Percentiles rank a stretch among this genome's conserved stretches.
phyloP scores from a whole-genome alignment of 768 basidiomycete genomes.

The Termitomyces sp. region DNA sequence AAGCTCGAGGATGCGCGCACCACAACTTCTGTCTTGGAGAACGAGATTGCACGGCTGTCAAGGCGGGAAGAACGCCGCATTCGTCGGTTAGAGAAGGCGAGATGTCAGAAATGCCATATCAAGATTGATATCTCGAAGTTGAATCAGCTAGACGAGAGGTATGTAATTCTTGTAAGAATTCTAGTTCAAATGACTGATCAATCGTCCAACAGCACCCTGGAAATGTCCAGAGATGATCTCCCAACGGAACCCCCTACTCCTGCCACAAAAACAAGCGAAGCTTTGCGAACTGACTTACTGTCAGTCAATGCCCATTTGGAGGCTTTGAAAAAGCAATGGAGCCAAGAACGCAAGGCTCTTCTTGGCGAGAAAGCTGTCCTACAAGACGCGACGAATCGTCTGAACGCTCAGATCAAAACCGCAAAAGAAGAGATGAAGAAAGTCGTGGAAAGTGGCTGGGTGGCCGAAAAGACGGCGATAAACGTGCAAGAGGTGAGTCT shows the following conservation, averaged over 20 bases:
- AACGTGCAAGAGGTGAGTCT: constrained; percentile 54
- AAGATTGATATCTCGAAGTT: constrained; percentile 52
- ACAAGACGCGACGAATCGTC: constrained; percentile 64
- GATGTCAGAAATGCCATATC: constrained; percentile 67
- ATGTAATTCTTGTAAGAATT: constrained; percentile 3
- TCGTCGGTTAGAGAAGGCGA: constrained; percentile 53
- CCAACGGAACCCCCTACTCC: constrained; percentile 63
- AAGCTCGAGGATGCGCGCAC: constrained; percentile 70
- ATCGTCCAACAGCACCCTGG: constrained; percentile 41
- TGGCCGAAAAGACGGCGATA: constrained; percentile 42
- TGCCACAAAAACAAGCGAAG: constrained; percentile 64
- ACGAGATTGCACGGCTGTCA: constrained; percentile 60
- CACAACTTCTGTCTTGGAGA: constrained; percentile 54
- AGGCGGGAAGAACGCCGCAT: constrained; percentile 69
- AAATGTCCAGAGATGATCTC: constrained; percentile 43
- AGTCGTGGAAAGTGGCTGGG: constrained; percentile 49
- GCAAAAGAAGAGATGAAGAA: constrained; percentile 56
- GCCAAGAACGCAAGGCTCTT: constrained; percentile 57
- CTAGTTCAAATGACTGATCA: background rate
- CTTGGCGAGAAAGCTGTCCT: constrained; percentile 70
- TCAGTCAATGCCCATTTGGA: constrained; percentile 62
- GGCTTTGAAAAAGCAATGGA: constrained; percentile 66
- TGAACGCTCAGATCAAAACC: constrained; percentile 56
- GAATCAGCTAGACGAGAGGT: constrained; percentile 62
- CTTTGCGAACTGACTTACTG: constrained; percentile 53